These are phyloP conservation scores for Paraphoma chrysanthemicola DNA, from an alignment of 2,329 filamentous ascomycete genomes.

Conservation along the genomic window DNA sequence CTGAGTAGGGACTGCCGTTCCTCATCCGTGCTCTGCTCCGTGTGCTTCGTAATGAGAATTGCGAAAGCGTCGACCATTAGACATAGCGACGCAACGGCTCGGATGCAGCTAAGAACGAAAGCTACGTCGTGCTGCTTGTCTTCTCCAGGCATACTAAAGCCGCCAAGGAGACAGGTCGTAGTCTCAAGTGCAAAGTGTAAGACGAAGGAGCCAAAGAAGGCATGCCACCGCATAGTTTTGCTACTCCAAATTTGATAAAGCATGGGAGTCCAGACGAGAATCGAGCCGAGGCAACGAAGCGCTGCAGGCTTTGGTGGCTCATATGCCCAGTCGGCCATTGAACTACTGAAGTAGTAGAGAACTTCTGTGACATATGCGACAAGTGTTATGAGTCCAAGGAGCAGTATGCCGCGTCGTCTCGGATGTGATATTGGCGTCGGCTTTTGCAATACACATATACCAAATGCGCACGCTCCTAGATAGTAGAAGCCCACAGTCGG, in stretches of 20 bases:
- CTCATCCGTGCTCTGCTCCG: constrained; percentile 55
- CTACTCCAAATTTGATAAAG: constrained; percentile 30
- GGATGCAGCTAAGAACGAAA: constrained; percentile 29
- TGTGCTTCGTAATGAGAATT: constrained; percentile 34
- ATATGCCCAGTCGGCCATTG: constrained; percentile 36
- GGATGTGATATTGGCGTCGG: constrained; percentile 29
- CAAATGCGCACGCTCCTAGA: constrained; percentile 33
- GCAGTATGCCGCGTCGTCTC: constrained; percentile 27
- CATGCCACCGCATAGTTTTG: constrained; percentile 37
- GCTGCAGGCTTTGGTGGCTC: constrained; percentile 41
- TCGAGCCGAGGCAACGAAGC: constrained; percentile 42
- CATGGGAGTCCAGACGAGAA: constrained; percentile 42
- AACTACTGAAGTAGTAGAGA: constrained; percentile 42
- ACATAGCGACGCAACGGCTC: constrained; percentile 29
- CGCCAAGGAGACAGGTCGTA: constrained; percentile 33
- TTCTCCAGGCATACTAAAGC: constrained; percentile 20
- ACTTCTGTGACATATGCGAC: constrained; percentile 38
- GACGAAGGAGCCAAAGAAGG: constrained; percentile 43
- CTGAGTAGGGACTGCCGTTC: constrained; percentile 67
- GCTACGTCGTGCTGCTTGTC: constrained; percentile 26
- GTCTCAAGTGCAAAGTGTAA: constrained; percentile 42
- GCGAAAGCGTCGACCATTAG: constrained; percentile 37
- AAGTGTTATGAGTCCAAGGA: constrained; percentile 20
- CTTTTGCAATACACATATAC: constrained; percentile 41
- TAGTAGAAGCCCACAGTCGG: constrained; percentile 41